Evolutionary conservation across 345 rosid species (phyloP).

Genomic region (Ailanthus altissimus): DNA sequence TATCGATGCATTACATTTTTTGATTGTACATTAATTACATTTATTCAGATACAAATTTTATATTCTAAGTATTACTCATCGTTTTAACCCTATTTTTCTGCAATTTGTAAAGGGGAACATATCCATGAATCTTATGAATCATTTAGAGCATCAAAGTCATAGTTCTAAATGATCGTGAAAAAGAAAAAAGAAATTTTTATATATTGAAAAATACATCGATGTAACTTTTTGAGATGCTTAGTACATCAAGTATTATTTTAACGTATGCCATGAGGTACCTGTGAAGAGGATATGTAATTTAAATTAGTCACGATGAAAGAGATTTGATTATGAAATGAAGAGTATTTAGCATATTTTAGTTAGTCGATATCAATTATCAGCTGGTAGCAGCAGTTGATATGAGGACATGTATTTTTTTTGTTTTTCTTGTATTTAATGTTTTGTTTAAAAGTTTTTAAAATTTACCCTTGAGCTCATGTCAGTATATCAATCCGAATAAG

Average conservation of each 20-base stretch:
- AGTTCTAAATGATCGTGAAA: too few species aligned
- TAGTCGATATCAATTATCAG: background rate
- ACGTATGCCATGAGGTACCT: background rate
- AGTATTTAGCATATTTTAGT: background rate
- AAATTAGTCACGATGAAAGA: background rate
- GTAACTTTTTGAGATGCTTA: too few species aligned
- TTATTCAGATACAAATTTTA: too few species aligned
- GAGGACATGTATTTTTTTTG: background rate
- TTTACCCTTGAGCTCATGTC: slow-evolving; percentile 10
- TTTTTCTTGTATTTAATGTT: background rate
- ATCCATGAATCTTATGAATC: too few species aligned
- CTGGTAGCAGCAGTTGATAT: slow-evolving; percentile 1
- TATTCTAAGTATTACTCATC: too few species aligned
- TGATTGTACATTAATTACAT: too few species aligned
- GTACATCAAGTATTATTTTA: background rate
- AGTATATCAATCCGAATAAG: slow-evolving; percentile 32
- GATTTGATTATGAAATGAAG: background rate
- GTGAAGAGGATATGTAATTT: background rate
- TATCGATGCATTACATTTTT: too few species aligned
- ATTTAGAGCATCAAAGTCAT: too few species aligned
- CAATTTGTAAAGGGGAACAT: too few species aligned
- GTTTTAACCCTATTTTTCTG: too few species aligned
- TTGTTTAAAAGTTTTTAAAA: background rate
- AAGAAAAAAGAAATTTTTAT: too few species aligned
- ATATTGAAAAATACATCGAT: too few species aligned